Conservation (phyloP, 2,329 filamentous ascomycete species). For the Botrytis hyacinthi region DNA sequence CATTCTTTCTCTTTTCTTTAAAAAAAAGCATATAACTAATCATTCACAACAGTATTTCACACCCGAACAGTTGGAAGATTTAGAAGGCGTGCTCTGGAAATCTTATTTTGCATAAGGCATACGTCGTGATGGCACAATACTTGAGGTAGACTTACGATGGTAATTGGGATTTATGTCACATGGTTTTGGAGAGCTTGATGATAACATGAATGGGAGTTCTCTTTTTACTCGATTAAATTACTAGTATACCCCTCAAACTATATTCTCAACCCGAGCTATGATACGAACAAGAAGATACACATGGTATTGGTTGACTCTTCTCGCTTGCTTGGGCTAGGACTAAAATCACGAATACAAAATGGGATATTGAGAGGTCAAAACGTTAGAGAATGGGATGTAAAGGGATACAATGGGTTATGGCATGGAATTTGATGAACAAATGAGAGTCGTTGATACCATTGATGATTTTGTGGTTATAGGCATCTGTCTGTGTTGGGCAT, state of each 20-base stretch:
- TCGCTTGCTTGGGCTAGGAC: background rate
- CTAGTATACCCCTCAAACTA: background rate
- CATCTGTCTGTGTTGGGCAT: background rate
- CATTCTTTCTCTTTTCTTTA: background rate
- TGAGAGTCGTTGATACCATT: background rate
- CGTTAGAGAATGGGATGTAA: background rate
- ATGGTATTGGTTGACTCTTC: background rate
- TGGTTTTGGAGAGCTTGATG: background rate
- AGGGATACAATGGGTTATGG: background rate
- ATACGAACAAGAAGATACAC: background rate
- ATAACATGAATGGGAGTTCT: constrained; percentile 2
- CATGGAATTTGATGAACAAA: background rate
- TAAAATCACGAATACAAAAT: background rate
- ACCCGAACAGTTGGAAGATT: constrained; percentile 85
- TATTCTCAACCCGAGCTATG: background rate
- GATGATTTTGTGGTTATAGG: background rate
- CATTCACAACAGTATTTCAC: constrained; percentile 66
- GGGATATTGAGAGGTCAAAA: background rate
- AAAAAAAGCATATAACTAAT: constrained; percentile 6
- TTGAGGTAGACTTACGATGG: background rate
- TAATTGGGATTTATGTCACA: background rate
- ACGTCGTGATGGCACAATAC: background rate
- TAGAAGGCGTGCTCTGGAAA: constrained; percentile 98
- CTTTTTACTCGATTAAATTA: background rate
- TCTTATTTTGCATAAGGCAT: constrained; percentile 74